Evolutionary conservation across 306 rosid genomes (phyloP).

Genomic region (Prunus campanulata): DNA sequence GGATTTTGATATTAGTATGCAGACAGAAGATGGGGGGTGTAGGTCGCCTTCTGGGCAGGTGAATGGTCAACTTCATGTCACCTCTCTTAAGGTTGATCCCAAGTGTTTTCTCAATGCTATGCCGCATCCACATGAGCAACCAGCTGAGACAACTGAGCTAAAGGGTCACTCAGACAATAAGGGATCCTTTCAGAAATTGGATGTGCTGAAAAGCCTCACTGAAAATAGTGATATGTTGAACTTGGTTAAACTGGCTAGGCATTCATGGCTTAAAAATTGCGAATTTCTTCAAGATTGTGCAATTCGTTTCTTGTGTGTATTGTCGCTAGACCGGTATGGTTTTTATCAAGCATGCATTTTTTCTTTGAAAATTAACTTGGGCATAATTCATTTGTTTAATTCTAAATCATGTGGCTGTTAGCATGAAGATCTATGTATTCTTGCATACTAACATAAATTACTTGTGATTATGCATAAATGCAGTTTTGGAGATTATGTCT

Average conservation of each 20-base stretch:
- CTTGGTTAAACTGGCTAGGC: slow-evolving; percentile 73
- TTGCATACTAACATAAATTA: neutral
- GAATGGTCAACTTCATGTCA: slow-evolving; percentile 45
- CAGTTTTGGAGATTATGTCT: slow-evolving; percentile 98
- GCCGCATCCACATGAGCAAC: slow-evolving; percentile 31
- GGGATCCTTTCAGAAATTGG: slow-evolving; percentile 42
- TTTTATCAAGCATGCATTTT: slow-evolving; percentile 3
- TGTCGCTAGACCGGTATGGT: slow-evolving; percentile 88
- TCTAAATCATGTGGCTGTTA: slow-evolving; percentile 11
- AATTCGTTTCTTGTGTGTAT: slow-evolving; percentile 81
- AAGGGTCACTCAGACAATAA: slow-evolving; percentile 38
- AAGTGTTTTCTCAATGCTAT: slow-evolving; percentile 38
- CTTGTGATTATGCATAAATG: slow-evolving; percentile 34
- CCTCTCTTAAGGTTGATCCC: slow-evolving; percentile 47
- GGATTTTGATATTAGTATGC: slow-evolving; percentile 40
- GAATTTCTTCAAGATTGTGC: slow-evolving; percentile 94
- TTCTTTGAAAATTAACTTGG: neutral
- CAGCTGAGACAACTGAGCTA: slow-evolving; percentile 30
- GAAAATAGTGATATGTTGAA: slow-evolving; percentile 68
- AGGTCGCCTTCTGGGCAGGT: slow-evolving; percentile 38
- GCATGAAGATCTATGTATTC: neutral
- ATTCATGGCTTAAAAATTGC: slow-evolving; percentile 82
- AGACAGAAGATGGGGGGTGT: slow-evolving; percentile 47
- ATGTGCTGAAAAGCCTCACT: slow-evolving; percentile 38
- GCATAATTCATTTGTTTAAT: neutral